Evolutionary conservation across 2,329 filamentous ascomycete species (phyloP), one percentile per base, ranked within the genome.

Genomic region (Bimuria novae-zelandiae): DNA sequence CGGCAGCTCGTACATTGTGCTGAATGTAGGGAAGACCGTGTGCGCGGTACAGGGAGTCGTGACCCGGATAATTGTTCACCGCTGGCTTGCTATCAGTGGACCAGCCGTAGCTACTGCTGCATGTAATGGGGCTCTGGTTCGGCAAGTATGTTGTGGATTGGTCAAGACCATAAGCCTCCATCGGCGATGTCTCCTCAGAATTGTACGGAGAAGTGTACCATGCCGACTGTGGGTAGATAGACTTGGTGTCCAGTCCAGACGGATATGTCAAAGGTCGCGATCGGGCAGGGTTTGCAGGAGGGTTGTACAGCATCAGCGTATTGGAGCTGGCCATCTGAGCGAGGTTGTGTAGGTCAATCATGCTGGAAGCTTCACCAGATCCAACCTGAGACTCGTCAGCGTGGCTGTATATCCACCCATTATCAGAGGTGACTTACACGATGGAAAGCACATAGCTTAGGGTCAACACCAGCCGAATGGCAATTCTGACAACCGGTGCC

Each of bases 401-500:
- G 8, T 35, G 36, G 10, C 21, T 25, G 8, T 16, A 17, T 17
- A 12, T 10, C 7, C 29, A n/a, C 21, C n/a, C 16, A 6, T n/a
- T 11, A n/a, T 12, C 16, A 12, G 12, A 27, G 7, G 6, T 25
- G 12, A 44, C 60, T 50, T 58, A 96, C 93, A 74, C 93, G 83
- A 58, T 95, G 79, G 68, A 96, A 97, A 52, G 87, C 84, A 70
- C 93, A 97, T 5, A 81, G 67, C 2, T 62, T 71, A 46, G 76
- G 78, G 19, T 87, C 83, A 22, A 82, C 78, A 11, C 89, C 88
- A 47, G 92, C 88, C 56, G 80, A 85, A 65, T 85, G 88, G 78
- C 93, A 97, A 72, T 92, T 96, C 10, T 82, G 79, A 74, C 93
- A 97, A n/a, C 87, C 86, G 33, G 79, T 76, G n/a, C 88, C 89